Base-by-base conservation (phyloP, 2,329 filamentous ascomycete genomes). In the Pseudogymnoascus sp. region DNA sequence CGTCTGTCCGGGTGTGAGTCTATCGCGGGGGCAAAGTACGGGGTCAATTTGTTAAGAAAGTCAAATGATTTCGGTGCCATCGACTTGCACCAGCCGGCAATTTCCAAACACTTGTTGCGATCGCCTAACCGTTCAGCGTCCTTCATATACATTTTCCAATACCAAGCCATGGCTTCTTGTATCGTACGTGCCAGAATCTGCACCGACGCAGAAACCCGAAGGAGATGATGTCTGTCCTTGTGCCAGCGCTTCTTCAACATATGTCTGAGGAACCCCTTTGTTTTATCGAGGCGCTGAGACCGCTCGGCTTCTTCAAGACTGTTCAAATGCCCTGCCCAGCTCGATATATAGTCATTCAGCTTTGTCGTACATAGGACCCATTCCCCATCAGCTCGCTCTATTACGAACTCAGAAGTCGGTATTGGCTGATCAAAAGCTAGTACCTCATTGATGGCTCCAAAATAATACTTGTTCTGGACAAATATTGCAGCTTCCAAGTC, bases 401-500 rank as follows among this genome's bases (percentile, higher is more conserved):
- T 3, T 14, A 57, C 51, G 51, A 57, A 34, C 25, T 57, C 51
- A 13, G 28, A 57, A 34, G 51, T 57, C n/a, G 51, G 51, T 21
- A 57, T 57, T 34, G 51, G 51, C 51, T 57, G 4, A 57, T 57
- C 51, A 34, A 57, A 34, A 7, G 51, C 51, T 7, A 57, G 11
- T 3, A 57, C 2, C 28, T 57, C 28, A 57, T 57, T 57, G n/a
- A 57, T 57, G 28, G 51, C 51, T 31, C 51, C 51, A 14, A 57
- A 57, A 34, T 57, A 57, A n/a, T 57, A 57, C 51, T 57, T 57
- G 51, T 57, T 57, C 28, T 57, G 51, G 51, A 57, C 28, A 34
- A 57, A 57, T 8, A 57, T 34, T 13, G 51, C 51, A 34, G 51
- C 51, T 57, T 57, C 51, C 5, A 57, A 34, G 51, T 57, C 51